These are phyloP conservation scores for Fistulinella prunicolor DNA, from an alignment of 768 basidiomycete species.

Conservation along the genomic window DNA sequence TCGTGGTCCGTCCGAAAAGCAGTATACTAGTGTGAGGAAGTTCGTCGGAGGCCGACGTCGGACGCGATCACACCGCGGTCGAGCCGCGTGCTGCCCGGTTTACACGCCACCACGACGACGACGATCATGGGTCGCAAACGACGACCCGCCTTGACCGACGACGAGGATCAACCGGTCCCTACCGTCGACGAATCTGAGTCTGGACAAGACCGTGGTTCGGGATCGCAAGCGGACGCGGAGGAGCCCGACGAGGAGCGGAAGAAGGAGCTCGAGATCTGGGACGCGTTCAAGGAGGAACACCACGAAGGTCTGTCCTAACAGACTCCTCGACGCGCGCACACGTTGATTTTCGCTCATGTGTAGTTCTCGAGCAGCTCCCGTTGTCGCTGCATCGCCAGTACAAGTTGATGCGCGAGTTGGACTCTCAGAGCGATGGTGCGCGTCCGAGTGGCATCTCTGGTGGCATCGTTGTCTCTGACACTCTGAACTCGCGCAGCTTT, in stretches of 20 bases:
- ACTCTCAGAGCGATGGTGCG: constrained; percentile 60
- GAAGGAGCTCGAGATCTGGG: constrained; percentile 68
- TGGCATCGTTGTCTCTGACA: constrained; percentile 1
- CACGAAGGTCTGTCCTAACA: constrained; percentile 56
- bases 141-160: constrained; percentile 37
- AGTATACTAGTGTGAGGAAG: no score
- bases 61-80: constrained; percentile 5
- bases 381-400: constrained; percentile 70
- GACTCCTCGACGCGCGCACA: not conserved
- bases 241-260: constrained; percentile 30
- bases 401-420: constrained; percentile 68
- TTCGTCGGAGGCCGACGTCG: not conserved
- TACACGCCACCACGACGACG: constrained; percentile 10
- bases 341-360: not conserved
- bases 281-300: constrained; percentile 73
- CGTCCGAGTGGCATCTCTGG: not conserved
- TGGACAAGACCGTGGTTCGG: constrained; percentile 2
- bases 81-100: constrained; percentile 4
- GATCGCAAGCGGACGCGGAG: constrained; percentile 6
- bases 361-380: constrained; percentile 79
- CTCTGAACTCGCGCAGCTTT: constrained; percentile 32
- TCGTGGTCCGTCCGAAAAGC: no score
- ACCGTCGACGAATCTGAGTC: constrained; percentile 14
- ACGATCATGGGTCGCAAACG: constrained; percentile 41
- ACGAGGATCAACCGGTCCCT: constrained; percentile 24